Percentiles rank a stretch among this genome's conserved stretches.
Evolutionary conservation across 2,329 filamentous ascomycete genomes (phyloP).

Genomic region (Pestalotiopsis sp.): DNA sequence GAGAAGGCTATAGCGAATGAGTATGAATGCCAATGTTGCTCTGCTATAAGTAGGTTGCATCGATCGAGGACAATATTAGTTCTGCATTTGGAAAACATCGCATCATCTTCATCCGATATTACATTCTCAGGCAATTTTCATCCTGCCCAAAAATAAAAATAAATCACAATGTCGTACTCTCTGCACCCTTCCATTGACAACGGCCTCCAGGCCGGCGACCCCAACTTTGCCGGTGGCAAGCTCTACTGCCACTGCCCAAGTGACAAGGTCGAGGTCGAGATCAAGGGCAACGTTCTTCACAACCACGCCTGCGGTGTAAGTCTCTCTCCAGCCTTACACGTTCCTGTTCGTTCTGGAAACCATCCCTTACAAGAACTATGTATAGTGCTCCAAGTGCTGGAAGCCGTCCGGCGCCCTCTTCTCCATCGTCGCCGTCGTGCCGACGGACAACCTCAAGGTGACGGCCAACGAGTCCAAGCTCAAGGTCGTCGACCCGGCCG

Average conservation of each 20-base stretch:
- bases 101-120: not conserved
- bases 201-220: constrained; percentile 57
- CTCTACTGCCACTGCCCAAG: constrained; percentile 62
- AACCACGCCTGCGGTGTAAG: constrained; percentile 66
- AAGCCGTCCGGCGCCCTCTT: constrained; percentile 67
- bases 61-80: not conserved
- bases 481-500: constrained; percentile 54
- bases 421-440: constrained; percentile 64
- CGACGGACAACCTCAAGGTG: constrained; percentile 55
- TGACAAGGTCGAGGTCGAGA: constrained; percentile 59
- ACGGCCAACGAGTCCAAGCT: constrained; percentile 63
- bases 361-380: not conserved
- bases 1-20: not conserved
- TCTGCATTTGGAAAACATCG: not conserved
- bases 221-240: constrained; percentile 60
- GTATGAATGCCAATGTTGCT: not conserved
- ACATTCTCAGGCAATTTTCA: not conserved
- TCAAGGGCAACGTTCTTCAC: constrained; percentile 62
- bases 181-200: constrained; percentile 67
- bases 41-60: not conserved
- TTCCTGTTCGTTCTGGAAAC: too few species aligned
- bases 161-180: constrained; percentile 37
- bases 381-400: constrained; percentile 70
- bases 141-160: not conserved
- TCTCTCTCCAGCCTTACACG: not conserved